A percentile compares a stretch with the other conserved stretches of the same genome.
Evolutionary conservation across 352 stramenopile genomes (phyloP).

Genomic region (Pythium myriotylum): DNA sequence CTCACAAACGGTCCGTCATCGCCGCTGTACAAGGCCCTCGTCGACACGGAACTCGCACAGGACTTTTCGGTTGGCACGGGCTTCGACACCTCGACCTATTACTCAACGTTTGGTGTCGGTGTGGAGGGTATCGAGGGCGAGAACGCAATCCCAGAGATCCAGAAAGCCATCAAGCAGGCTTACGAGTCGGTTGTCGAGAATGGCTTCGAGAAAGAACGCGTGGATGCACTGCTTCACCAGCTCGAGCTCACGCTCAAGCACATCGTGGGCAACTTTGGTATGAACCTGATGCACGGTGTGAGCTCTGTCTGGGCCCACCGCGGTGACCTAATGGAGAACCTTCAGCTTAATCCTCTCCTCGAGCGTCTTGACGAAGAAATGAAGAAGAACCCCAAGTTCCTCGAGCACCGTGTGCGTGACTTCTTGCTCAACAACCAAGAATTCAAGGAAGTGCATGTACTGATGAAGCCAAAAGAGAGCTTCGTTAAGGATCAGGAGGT

Average conservation of each 20-base stretch:
- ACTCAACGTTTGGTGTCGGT: slow-evolving; percentile 75
- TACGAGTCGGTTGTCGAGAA: slow-evolving; percentile 59
- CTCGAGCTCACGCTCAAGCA: slow-evolving; percentile 85
- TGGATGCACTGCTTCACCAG: slow-evolving; percentile 77
- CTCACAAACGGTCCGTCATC: slow-evolving; percentile 80
- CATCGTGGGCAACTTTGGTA: slow-evolving; percentile 80
- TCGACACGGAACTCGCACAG: slow-evolving; percentile 73
- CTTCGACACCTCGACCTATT: slow-evolving; percentile 81
- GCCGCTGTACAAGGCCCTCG: slow-evolving; percentile 81
- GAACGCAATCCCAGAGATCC: slow-evolving; percentile 53
- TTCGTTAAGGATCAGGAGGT: slow-evolving; percentile 67
- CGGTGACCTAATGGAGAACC: slow-evolving; percentile 63
- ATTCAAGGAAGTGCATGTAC: slow-evolving; percentile 61
- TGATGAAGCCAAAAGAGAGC: slow-evolving; percentile 70
- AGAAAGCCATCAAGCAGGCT: slow-evolving; percentile 54
- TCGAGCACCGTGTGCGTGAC: slow-evolving; percentile 60
- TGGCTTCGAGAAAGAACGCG: slow-evolving; percentile 75
- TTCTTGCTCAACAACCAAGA: slow-evolving; percentile 49
- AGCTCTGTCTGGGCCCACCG: slow-evolving; percentile 74
- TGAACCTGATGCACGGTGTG: slow-evolving; percentile 74
- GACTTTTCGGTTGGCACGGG: slow-evolving; percentile 80
- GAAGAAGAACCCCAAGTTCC: slow-evolving; percentile 59
- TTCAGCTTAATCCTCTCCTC: slow-evolving; percentile 73
- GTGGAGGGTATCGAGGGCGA: slow-evolving; percentile 73
- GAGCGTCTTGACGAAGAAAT: slow-evolving; percentile 63